Evolutionary conservation across 2,329 filamentous ascomycete species (phyloP).

Genomic region (Aspergillus ochraceoroseus): DNA sequence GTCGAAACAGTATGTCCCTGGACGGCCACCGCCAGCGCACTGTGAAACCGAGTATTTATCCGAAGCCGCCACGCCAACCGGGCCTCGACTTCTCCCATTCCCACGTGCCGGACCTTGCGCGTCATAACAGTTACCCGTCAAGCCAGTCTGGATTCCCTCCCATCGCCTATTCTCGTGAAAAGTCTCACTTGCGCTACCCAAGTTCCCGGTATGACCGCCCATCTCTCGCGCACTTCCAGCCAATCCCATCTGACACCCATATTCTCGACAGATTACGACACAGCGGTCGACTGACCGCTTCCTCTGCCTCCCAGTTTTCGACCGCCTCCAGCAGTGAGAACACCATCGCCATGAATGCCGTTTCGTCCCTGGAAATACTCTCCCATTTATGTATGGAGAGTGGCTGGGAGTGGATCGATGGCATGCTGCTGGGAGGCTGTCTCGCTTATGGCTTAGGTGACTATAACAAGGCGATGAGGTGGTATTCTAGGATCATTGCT

Average conservation of each 20-base stretch:
- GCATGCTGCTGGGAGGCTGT: constrained; percentile 85
- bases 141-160: constrained; percentile 34
- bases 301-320: constrained; percentile 32
- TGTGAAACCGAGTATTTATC: constrained; percentile 55
- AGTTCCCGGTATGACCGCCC: constrained; percentile 23
- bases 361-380: constrained; percentile 65
- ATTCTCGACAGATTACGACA: constrained; percentile 31
- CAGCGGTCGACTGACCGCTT: constrained; percentile 29
- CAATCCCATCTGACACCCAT: constrained; percentile 26
- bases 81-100: constrained; percentile 47
- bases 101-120: constrained; percentile 23
- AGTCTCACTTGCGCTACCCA: constrained; percentile 14
- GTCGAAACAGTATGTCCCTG: constrained; percentile 44
- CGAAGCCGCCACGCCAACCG: constrained; percentile 57
- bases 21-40: constrained; percentile 43
- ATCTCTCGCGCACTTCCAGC: constrained; percentile 26
- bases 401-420: constrained; percentile 84
- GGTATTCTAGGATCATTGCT: constrained; percentile 53
- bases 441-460: constrained; percentile 83
- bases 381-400: constrained; percentile 72
- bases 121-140: constrained; percentile 36
- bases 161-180: too few species aligned
- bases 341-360: constrained; percentile 55
- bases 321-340: constrained; percentile 31
- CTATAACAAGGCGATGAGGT: constrained; percentile 61